Evolutionary conservation across 228 moss, liverwort and hornwort genomes (phyloP).

Genomic region (Sphagnum fallax): DNA sequence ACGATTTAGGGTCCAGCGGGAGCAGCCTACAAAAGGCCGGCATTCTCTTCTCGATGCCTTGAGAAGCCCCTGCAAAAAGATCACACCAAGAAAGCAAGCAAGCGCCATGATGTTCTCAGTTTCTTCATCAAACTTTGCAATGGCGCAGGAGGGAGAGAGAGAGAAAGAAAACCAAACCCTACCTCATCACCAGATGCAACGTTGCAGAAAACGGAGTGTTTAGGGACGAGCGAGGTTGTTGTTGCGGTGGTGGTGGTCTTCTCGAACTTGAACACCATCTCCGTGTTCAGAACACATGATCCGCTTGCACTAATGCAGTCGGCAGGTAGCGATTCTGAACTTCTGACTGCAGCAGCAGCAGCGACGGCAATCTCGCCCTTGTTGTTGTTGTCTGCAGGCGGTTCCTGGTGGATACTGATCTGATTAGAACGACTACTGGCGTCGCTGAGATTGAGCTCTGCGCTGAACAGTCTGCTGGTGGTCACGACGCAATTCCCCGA

Average conservation of each 20-base stretch:
- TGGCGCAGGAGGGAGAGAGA: too few species aligned
- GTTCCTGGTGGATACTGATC: too few species aligned
- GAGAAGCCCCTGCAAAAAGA: background rate
- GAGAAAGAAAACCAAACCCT: background rate
- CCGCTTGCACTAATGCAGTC: constrained; percentile 23
- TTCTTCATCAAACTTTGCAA: background rate
- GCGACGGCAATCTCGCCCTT: too few species aligned
- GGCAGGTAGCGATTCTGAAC: constrained; percentile 22
- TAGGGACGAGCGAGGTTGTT: constrained; percentile 2
- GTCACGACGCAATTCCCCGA: constrained; percentile 31
- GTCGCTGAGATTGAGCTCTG: constrained; percentile 36
- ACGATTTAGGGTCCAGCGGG: too few species aligned
- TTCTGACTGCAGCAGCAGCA: too few species aligned
- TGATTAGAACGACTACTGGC: background rate
- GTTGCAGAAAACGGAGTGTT: background rate
- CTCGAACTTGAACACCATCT: constrained; percentile 36
- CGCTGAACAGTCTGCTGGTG: constrained; percentile 30
- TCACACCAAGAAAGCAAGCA: constrained; percentile 4
- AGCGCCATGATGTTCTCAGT: background rate
- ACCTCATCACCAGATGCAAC: constrained; percentile 12
- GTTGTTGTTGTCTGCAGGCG: too few species aligned
- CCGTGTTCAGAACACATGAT: constrained; percentile 10
- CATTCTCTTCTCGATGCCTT: too few species aligned
- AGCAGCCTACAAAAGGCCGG: too few species aligned
- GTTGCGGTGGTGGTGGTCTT: constrained; percentile 17